Conservation (phyloP, 441 rosid species). For the Kokia cookei region DNA sequence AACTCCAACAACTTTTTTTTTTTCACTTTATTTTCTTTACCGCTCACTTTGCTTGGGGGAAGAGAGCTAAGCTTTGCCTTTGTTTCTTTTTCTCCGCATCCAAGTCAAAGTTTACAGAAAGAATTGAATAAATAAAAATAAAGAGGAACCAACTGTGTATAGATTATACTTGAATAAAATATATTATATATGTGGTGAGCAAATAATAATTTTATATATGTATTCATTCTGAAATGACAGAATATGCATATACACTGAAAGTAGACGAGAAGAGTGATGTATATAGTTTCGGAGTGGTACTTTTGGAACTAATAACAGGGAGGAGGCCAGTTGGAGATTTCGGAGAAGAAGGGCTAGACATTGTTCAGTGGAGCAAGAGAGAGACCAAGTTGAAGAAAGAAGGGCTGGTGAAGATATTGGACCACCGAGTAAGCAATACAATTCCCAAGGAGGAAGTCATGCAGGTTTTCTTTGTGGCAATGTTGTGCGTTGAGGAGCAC, state of each 20-base stretch:
- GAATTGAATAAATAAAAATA: not conserved
- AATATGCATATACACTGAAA: conserved; percentile 75
- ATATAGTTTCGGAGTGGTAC: conserved; percentile 82
- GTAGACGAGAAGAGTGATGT: conserved; percentile 93
- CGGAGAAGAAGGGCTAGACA: conserved; percentile 83
- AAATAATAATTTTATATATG: not conserved
- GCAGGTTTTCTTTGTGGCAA: conserved; percentile 78
- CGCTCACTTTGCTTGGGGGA: not conserved
- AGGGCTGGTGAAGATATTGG: conserved; percentile 55
- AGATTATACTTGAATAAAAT: not conserved
- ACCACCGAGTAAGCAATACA: conserved; percentile 38
- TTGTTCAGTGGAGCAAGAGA: conserved; percentile 75
- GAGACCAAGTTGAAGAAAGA: conserved; percentile 57
- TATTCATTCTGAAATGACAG: conserved; percentile 22
- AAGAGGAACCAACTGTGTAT: not conserved
- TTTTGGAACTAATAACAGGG: conserved; percentile 71
- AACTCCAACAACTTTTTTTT: not conserved
- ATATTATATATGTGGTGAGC: too few relatives aligned
- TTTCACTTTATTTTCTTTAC: not conserved
- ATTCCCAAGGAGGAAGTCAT: conserved; percentile 50
- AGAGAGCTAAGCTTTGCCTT: not conserved
- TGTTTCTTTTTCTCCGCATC: not conserved
- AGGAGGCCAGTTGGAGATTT: conserved; percentile 73
- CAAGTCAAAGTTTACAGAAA: not conserved
- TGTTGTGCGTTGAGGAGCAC: conserved; percentile 81